phyloP scores from a whole-genome alignment of 2,329 filamentous ascomycete species.

The Truncatella angustata region DNA sequence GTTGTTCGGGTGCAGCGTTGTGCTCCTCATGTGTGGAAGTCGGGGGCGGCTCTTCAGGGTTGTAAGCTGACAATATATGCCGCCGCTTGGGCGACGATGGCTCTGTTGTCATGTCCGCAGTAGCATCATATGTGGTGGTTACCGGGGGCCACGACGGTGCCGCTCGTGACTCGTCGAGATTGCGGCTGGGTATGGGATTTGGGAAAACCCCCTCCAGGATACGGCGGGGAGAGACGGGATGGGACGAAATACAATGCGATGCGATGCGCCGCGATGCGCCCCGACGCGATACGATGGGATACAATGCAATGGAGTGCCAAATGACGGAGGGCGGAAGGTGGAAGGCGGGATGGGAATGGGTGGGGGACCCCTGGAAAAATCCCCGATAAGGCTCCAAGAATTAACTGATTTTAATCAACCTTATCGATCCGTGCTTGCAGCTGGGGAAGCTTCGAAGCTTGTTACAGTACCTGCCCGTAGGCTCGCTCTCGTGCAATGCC shows the following conservation, averaged over 20 bases:
- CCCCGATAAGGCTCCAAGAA: slow-evolving; percentile 12
- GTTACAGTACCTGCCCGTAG: too few relatives aligned
- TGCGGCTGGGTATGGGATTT: neutral
- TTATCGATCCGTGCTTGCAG: neutral
- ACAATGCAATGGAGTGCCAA: neutral
- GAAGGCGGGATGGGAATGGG: too few relatives aligned
- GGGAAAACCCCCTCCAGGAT: too few relatives aligned
- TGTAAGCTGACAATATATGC: slow-evolving; percentile 32
- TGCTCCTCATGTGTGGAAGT: slow-evolving; percentile 16
- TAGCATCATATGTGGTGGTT: neutral
- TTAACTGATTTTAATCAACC: too few relatives aligned
- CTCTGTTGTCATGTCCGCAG: slow-evolving; percentile 24
- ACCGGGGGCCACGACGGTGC: neutral
- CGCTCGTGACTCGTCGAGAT: too few relatives aligned
- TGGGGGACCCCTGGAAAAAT: too few relatives aligned
- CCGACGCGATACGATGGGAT: too few relatives aligned
- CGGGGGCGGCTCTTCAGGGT: slow-evolving; percentile 21
- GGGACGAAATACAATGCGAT: too few relatives aligned
- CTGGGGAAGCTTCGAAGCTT: too few relatives aligned
- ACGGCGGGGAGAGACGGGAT: too few relatives aligned
- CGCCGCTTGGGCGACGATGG: slow-evolving; percentile 30
- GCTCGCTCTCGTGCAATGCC: too few relatives aligned
- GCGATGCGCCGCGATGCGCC: too few relatives aligned
- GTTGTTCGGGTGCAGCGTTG: slow-evolving; percentile 6
- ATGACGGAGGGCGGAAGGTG: slow-evolving; percentile 8